phyloP scores from a whole-genome alignment of 352 stramenopile genomes.

The Pseudoperonospora humuli region DNA sequence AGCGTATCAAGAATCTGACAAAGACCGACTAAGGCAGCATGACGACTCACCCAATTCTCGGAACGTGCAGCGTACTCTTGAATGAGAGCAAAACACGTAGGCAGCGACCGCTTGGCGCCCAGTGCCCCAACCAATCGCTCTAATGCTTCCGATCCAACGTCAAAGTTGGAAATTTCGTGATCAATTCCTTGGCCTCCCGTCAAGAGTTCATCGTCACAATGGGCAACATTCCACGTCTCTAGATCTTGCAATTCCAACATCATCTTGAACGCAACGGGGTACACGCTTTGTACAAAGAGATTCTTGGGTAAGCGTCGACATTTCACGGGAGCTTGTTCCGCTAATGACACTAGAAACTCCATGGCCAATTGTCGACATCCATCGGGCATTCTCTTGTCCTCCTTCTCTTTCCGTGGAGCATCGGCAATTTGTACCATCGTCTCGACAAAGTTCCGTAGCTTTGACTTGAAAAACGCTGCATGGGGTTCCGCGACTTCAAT shows the following conservation, averaged over 20 bases:
- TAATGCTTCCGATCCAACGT: conserved; percentile 75
- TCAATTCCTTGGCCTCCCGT: conserved; percentile 27
- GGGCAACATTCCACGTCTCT: conserved; percentile 57
- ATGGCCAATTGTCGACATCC: conserved; percentile 74
- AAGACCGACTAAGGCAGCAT: conserved; percentile 68
- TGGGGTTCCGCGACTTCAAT: conserved; percentile 77
- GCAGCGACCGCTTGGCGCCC: conserved; percentile 59
- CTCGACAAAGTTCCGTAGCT: conserved; percentile 47
- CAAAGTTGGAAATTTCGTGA: conserved; percentile 82
- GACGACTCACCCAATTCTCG: conserved; percentile 67
- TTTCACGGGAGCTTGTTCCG: conserved; percentile 49
- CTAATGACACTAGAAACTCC: conserved; percentile 77
- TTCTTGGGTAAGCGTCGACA: conserved; percentile 74
- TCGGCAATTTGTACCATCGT: conserved; percentile 73
- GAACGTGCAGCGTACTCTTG: conserved; percentile 53
- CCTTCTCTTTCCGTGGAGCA: conserved; percentile 21
- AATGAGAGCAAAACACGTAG: conserved; percentile 71
- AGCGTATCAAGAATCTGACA: conserved; percentile 81
- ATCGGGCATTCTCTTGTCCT: conserved; percentile 32
- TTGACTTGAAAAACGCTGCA: conserved; percentile 59
- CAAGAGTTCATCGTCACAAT: conserved; percentile 63
- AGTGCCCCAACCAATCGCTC: conserved; percentile 61
- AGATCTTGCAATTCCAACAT: conserved; percentile 77
- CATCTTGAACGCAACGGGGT: conserved; percentile 76
- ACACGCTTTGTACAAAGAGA: conserved; percentile 61